Conservation (phyloP, 2,329 filamentous ascomycete genomes). For the Aspergillus flavus region DNA sequence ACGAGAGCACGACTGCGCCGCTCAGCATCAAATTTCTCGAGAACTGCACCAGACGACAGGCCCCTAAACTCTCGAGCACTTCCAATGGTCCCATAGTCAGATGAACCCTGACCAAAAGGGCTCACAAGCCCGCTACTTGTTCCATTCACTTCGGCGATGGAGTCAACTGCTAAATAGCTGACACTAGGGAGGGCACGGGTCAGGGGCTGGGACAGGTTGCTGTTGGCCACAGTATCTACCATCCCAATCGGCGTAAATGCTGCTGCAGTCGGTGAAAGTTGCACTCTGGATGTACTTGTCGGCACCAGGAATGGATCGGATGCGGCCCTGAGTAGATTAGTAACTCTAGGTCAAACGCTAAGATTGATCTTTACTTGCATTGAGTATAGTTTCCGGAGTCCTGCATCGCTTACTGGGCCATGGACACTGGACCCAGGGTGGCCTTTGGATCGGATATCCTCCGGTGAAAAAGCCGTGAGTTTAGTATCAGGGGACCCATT, state of each 20-base stretch:
- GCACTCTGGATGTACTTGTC: constrained; percentile 18
- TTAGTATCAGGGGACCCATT: constrained; percentile 67
- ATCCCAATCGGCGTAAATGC: constrained; percentile 58
- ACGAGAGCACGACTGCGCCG: constrained; percentile 35
- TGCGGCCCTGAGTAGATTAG: constrained; percentile 20
- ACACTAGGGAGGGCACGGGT: constrained; percentile 18
- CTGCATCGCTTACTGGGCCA: constrained; percentile 19
- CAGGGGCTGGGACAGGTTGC: constrained; percentile 13
- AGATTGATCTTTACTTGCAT: constrained; percentile 20
- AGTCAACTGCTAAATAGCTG: constrained; percentile 24
- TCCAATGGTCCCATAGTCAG: constrained; percentile 29
- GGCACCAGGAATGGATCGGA: constrained; percentile 35
- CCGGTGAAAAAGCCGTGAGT: constrained; percentile 65
- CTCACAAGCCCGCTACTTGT: constrained; percentile 9
- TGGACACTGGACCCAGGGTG: constrained; percentile 22
- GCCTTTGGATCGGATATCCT: constrained; percentile 52
- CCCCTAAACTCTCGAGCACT: constrained; percentile 17
- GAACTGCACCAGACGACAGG: constrained; percentile 14
- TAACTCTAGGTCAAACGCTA: background rate
- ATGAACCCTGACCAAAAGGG: constrained; percentile 16
- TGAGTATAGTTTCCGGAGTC: constrained; percentile 23
- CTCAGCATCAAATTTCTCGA: constrained; percentile 28
- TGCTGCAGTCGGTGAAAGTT: constrained; percentile 66
- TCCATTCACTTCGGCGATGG: constrained; percentile 22
- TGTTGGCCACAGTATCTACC: constrained; percentile 13